Percentiles rank a stretch among this genome's conserved stretches.
Conservation (phyloP, 2,329 filamentous ascomycete species). For the Mycogone perniciosa region DNA sequence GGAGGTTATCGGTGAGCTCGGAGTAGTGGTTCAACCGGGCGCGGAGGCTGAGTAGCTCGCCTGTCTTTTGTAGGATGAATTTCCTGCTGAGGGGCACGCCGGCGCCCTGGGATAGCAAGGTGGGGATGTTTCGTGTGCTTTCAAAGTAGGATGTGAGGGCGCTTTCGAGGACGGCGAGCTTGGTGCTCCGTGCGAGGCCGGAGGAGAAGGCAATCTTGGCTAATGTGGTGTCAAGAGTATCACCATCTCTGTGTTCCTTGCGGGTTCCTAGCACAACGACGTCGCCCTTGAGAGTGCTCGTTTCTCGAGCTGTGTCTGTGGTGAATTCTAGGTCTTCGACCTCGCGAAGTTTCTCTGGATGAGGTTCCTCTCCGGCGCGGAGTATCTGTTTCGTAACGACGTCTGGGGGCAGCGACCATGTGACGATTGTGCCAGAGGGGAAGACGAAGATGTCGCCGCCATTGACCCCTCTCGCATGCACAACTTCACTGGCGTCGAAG, state of each 20-base stretch:
- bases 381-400: slow-evolving; percentile 69
- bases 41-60: slow-evolving; percentile 80
- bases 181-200: slow-evolving; percentile 84
- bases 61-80: slow-evolving; percentile 89
- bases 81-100: slow-evolving; percentile 45
- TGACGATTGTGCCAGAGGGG: slow-evolving; percentile 86
- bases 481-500: slow-evolving; percentile 56
- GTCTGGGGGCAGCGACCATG: slow-evolving; percentile 78
- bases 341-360: slow-evolving; percentile 63
- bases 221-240: slow-evolving; percentile 56
- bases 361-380: slow-evolving; percentile 68
- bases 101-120: slow-evolving; percentile 61
- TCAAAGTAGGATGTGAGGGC: slow-evolving; percentile 79
- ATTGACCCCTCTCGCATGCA: slow-evolving; percentile 55
- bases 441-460: slow-evolving; percentile 92
- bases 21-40: slow-evolving; percentile 96
- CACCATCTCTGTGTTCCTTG: slow-evolving; percentile 38
- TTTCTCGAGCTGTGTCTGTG: slow-evolving; percentile 65
- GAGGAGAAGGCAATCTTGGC: slow-evolving; percentile 97
- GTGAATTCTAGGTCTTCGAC: slow-evolving; percentile 86
- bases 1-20: slow-evolving; percentile 88
- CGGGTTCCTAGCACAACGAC: slow-evolving; percentile 84
- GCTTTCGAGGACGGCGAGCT: slow-evolving; percentile 84
- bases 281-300: slow-evolving; percentile 76
- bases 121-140: slow-evolving; percentile 75